Percentiles rank a stretch among this genome's conserved stretches.
Conservation (phyloP, 768 basidiomycete species). For the Serendipita sp. region DNA sequence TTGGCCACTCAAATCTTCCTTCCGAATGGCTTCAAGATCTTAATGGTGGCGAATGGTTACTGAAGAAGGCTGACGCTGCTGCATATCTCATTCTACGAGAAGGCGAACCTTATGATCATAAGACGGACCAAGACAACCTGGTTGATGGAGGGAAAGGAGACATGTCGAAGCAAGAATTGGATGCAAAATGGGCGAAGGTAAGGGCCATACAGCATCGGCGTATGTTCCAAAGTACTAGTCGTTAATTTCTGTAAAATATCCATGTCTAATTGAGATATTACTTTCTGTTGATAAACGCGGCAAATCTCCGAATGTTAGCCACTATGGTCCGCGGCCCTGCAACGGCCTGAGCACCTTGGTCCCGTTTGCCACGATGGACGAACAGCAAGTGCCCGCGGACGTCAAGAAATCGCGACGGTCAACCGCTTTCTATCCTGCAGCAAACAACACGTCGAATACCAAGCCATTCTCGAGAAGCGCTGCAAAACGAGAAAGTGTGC, state of each 20-base stretch:
- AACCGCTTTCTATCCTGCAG: conserved; percentile 64
- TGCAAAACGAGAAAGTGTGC: conserved; percentile 83
- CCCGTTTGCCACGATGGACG: not conserved
- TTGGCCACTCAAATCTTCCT: conserved; percentile 2
- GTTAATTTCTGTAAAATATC: no score
- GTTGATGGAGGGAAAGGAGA: not conserved
- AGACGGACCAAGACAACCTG: not conserved
- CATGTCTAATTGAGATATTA: no score
- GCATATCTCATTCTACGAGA: not conserved
- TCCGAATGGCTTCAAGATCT: not conserved
- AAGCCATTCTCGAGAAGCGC: conserved; percentile 85
- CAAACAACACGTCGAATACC: conserved; percentile 46
- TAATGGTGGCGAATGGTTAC: not conserved
- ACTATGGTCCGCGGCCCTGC: no score
- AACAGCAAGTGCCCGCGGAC: not conserved
- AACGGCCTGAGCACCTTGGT: not conserved
- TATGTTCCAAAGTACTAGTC: no score
- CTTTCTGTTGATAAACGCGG: no score
- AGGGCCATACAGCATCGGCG: no score
- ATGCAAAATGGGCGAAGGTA: no score
- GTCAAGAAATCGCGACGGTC: conserved; percentile 30
- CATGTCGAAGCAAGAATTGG: not conserved
- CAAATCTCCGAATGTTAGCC: no score
- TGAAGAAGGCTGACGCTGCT: conserved; percentile 2
- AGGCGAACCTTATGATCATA: not conserved